Evolutionary conservation across 164 flowering plant species (phyloP), one percentile per base, ranked within the genome.

Genomic region (Echeveria elegans): DNA sequence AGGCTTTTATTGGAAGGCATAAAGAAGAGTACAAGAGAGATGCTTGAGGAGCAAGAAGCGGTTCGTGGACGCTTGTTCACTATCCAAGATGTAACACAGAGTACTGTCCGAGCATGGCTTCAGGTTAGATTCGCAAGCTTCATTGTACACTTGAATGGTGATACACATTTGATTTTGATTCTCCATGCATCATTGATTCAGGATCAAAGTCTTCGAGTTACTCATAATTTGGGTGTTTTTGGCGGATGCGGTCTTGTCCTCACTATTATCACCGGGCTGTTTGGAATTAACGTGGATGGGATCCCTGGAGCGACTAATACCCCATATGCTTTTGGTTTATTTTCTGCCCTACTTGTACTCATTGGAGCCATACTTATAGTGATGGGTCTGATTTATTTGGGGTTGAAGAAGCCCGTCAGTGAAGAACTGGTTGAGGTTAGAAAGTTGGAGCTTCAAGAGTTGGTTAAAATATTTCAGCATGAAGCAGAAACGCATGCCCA

Each of bases 41-140:
- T 91, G 99, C 83, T 94, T 70, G 96, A 86, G 71, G 99, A 94
- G 83, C 99, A 94, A 82, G 99, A 94, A 85, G 97, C 98, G 52
- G 97, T 85, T 69, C 91, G 97, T 70, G 97, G 84, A 24, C 96
- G 98, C 66, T 74, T 93, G 66, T 93, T 93, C 75, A 90, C 98
- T 15, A 88, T 93, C 79, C 98, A 93, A 82, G 98, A 93, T 83
- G 98, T 93, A 64, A 89, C 88, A 86, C 97, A 90, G 80, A 83
- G 96, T 79, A 90, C 85, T 61, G 82, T 89, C 8, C 96, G 96
- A 45, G 89, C 98, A 70, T 90, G 97, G 96, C 73, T 93, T 75
- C 97, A 90, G 96, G 98, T 90, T 34, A 45, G 72, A 68, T 18
- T 12, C 15, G 18, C 16, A 12, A 3, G 37, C 37, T 43, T 43